Conservation (phyloP, 2,329 filamentous ascomycete genomes). For the Huntiella savannae region DNA sequence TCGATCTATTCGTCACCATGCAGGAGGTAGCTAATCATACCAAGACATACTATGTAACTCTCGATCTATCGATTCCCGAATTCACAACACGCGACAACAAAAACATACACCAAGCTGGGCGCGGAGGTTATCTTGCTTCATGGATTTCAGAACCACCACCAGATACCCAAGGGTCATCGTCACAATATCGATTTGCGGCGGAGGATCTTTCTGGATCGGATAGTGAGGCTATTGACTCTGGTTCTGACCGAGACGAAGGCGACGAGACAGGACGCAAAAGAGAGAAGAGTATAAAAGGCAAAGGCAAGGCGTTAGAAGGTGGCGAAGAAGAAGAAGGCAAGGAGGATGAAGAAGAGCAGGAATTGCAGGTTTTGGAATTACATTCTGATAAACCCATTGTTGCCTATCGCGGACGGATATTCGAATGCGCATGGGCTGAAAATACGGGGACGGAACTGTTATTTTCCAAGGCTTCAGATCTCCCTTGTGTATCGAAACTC, state of each 20-base stretch:
- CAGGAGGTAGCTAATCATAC: neutral
- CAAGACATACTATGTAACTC: slow-evolving; percentile 43
- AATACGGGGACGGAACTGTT: slow-evolving; percentile 72
- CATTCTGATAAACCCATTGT: slow-evolving; percentile 60
- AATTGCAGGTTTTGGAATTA: slow-evolving; percentile 67
- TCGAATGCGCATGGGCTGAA: slow-evolving; percentile 63
- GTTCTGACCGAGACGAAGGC: slow-evolving; percentile 16
- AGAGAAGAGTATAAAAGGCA: neutral
- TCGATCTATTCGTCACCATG: neutral
- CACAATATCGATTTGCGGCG: slow-evolving; percentile 12
- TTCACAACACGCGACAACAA: slow-evolving; percentile 19
- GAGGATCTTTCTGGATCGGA: slow-evolving; percentile 15
- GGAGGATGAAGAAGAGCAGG: slow-evolving; percentile 12
- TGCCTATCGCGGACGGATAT: slow-evolving; percentile 60
- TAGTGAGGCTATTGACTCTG: slow-evolving; percentile 16
- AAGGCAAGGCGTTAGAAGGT: slow-evolving; percentile 1
- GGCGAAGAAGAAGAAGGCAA: slow-evolving; percentile 1
- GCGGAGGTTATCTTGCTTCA: slow-evolving; percentile 15
- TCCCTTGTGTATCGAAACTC: slow-evolving; percentile 31
- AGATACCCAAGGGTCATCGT: neutral
- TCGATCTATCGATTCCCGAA: slow-evolving; percentile 43
- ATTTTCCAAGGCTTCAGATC: slow-evolving; percentile 32
- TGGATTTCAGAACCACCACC: slow-evolving; percentile 14
- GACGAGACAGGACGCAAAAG: neutral
- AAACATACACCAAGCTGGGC: slow-evolving; percentile 11